Evolutionary conservation across 148 eudicot species (phyloP).

Genomic region (Vaccinium vitisidaea): DNA sequence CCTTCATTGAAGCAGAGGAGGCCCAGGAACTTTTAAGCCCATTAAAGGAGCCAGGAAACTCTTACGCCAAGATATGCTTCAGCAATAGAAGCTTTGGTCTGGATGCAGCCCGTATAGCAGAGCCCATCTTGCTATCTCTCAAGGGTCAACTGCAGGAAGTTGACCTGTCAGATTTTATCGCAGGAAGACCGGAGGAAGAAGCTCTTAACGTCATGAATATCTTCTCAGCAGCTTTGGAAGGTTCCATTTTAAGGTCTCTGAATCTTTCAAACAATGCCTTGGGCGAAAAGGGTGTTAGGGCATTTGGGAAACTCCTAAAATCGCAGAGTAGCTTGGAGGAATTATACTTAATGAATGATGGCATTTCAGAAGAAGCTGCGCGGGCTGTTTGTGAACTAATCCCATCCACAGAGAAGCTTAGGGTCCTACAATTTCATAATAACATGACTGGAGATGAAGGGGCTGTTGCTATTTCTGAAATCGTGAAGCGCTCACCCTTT

Average conservation of each 20-base stretch:
- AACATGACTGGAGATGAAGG: constrained; percentile 77
- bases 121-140: constrained; percentile 42
- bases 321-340: constrained; percentile 54
- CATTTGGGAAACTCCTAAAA: constrained; percentile 51
- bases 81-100: constrained; percentile 71
- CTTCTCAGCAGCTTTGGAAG: constrained; percentile 55
- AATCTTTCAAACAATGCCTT: constrained; percentile 62
- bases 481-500: constrained; percentile 44
- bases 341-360: constrained; percentile 56
- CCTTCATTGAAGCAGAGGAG: constrained; percentile 58
- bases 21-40: constrained; percentile 44
- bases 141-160: constrained; percentile 55
- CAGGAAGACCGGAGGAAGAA: constrained; percentile 63
- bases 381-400: constrained; percentile 51
- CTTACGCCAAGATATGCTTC: constrained; percentile 51
- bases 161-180: constrained; percentile 62
- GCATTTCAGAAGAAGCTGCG: constrained; percentile 70
- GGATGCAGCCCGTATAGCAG: constrained; percentile 50
- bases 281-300: constrained; percentile 69
- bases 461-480: constrained; percentile 52
- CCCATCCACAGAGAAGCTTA: constrained; percentile 55
- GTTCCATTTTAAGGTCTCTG: constrained; percentile 43
- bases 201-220: constrained; percentile 60
- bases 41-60: constrained; percentile 44
- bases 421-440: constrained; percentile 60